Evolutionary conservation across 495 filamentous ascomycete species (phyloP).

Genomic region (Hypoxylon fragiforme): DNA sequence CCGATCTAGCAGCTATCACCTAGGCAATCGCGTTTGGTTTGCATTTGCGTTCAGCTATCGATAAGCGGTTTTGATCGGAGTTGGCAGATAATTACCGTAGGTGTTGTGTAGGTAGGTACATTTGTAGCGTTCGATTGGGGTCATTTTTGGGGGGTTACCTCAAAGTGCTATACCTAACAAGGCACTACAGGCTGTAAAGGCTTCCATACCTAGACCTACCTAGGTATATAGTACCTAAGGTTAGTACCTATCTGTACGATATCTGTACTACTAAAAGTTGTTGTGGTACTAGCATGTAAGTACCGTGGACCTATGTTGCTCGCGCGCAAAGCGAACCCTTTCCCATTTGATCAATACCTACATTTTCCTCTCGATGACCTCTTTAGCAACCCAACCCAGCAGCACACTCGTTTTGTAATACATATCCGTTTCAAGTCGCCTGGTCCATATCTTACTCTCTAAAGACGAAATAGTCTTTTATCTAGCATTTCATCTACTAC

Average conservation of each 20-base stretch:
- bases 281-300: too few relatives aligned
- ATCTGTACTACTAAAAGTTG: too few relatives aligned
- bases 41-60: slow-evolving; percentile 19
- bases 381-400: slow-evolving; percentile 25
- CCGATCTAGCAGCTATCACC: too few relatives aligned
- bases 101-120: slow-evolving; percentile 4
- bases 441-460: neutral
- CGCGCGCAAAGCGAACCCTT: slow-evolving; percentile 28
- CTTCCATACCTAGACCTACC: too few relatives aligned
- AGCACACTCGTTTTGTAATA: slow-evolving; percentile 28
- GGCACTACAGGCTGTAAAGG: too few relatives aligned
- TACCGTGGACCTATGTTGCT: too few relatives aligned
- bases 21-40: too few relatives aligned
- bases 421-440: slow-evolving; percentile 6
- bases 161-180: too few relatives aligned
- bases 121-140: slow-evolving; percentile 9
- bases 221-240: too few relatives aligned
- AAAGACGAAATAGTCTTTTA: slow-evolving; percentile 6
- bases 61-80: slow-evolving; percentile 24
- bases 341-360: slow-evolving; percentile 32
- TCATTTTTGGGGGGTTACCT: slow-evolving; percentile 5
- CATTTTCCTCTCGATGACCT: slow-evolving; percentile 11
- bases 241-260: slow-evolving; percentile 3
- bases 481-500: slow-evolving; percentile 10
- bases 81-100: slow-evolving; percentile 11